A percentile compares a stretch with the other conserved stretches of the same genome.
phyloP scores from a whole-genome alignment of 2,329 filamentous ascomycete genomes.

The Dichotomopilus funicola region DNA sequence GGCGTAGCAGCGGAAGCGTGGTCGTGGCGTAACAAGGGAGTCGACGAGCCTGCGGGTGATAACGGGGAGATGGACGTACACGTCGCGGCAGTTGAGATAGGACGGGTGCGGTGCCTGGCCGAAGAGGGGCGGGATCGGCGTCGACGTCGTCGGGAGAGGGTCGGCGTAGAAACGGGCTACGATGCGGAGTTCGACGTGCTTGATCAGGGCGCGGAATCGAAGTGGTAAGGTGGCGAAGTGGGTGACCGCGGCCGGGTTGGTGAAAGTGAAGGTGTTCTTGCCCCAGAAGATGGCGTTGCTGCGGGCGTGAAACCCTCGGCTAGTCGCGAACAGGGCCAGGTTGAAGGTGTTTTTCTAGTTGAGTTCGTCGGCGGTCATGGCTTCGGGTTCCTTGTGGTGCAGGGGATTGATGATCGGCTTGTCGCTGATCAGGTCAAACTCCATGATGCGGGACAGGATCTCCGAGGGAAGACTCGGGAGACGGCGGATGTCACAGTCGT shows the following conservation, averaged over 20 bases:
- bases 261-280: constrained; percentile 50
- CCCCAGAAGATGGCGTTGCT: constrained; percentile 36
- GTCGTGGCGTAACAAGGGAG: constrained; percentile 31
- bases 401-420: no score
- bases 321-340: background rate
- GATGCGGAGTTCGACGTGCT: constrained; percentile 44
- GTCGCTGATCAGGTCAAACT: no score
- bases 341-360: background rate
- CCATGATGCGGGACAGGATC: no score
- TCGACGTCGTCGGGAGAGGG: constrained; percentile 27
- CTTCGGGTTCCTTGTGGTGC: no score
- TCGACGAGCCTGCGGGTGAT: no score
- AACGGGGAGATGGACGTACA: constrained; percentile 28
- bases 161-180: constrained; percentile 53
- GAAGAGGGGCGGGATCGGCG: no score
- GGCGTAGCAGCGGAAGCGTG: constrained; percentile 46
- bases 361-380: no score
- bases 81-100: constrained; percentile 32
- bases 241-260: constrained; percentile 42
- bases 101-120: constrained; percentile 28
- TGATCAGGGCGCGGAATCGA: constrained; percentile 38
- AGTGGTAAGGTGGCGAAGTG: constrained; percentile 42
- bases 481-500: no score
- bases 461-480: no score
- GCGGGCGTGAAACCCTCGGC: background rate